Evolutionary conservation across 2,329 filamentous ascomycete species (phyloP).

Genomic region (Lasiodiplodia gonubiensis): DNA sequence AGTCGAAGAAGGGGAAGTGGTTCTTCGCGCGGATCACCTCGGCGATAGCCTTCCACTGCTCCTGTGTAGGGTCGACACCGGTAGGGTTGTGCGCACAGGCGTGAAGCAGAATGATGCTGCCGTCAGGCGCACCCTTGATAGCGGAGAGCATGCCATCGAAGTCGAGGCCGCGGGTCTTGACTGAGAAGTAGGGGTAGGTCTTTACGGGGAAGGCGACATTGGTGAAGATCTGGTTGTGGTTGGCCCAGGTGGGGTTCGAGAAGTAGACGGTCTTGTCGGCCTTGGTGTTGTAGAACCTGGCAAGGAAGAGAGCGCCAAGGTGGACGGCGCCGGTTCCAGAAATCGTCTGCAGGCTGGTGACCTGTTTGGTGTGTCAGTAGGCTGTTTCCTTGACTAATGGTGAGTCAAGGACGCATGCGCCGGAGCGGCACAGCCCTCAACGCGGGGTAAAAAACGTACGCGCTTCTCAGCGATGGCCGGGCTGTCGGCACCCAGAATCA

Average conservation of each 20-base stretch:
- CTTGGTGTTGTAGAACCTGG: conserved; percentile 78
- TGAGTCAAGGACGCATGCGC: conserved; percentile 5
- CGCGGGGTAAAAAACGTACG: conserved; percentile 47
- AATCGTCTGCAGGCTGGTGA: conserved; percentile 87
- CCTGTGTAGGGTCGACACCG: conserved; percentile 89
- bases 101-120: conserved; percentile 88
- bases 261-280: conserved; percentile 80
- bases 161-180: conserved; percentile 87
- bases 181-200: conserved; percentile 92
- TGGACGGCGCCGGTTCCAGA: conserved; percentile 96
- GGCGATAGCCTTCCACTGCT: conserved; percentile 94
- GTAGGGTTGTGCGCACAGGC: conserved; percentile 98
- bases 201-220: conserved; percentile 82
- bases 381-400: conserved; percentile 23
- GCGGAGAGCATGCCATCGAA: conserved; percentile 83
- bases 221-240: conserved; percentile 97
- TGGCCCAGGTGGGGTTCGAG: conserved; percentile 95
- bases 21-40: conserved; percentile 74
- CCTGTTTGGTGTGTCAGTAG: conserved; percentile 46
- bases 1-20: conserved; percentile 98
- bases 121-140: conserved; percentile 71
- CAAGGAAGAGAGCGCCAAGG: conserved; percentile 89
- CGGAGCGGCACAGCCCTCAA: neutral
- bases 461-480: conserved; percentile 85
- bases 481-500: conserved; percentile 81